A percentile compares a stretch with the other conserved stretches of the same genome.
These are phyloP conservation scores for Mucor racemosus DNA, from an alignment of 371 early-diverging fungal genomes.

Conservation along the genomic window DNA sequence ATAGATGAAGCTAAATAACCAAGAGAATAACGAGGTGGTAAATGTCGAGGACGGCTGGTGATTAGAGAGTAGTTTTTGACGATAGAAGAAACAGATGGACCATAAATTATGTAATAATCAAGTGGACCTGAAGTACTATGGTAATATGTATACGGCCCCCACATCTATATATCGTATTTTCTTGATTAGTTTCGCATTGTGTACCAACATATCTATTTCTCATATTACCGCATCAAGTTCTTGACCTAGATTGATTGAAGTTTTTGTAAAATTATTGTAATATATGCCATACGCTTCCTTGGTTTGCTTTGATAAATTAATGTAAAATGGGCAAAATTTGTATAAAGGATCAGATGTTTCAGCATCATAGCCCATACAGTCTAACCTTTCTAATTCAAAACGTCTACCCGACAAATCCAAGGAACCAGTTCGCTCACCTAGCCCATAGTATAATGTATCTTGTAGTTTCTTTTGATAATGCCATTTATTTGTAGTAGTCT, in stretches of 20 bases:
- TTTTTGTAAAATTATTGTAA: constrained; percentile 54
- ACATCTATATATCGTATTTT: constrained; percentile 42
- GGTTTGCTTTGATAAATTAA: constrained; percentile 42
- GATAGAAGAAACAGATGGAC: constrained; percentile 50
- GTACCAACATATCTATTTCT: neutral
- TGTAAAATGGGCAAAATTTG: constrained; percentile 62
- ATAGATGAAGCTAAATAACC: constrained; percentile 69
- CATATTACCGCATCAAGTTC: constrained; percentile 47
- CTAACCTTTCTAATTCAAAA: constrained; percentile 55
- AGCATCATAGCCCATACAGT: constrained; percentile 65
- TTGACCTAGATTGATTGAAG: constrained; percentile 56
- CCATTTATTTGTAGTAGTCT: constrained; percentile 27
- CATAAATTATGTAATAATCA: constrained; percentile 63
- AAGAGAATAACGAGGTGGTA: constrained; percentile 58
- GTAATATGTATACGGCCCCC: constrained; percentile 58
- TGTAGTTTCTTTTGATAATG: constrained; percentile 40
- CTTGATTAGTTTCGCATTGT: neutral
- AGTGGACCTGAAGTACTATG: constrained; percentile 41
- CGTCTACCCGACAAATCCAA: constrained; percentile 53
- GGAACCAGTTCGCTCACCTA: constrained; percentile 60
- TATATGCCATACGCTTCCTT: constrained; percentile 56
- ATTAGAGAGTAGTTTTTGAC: constrained; percentile 44
- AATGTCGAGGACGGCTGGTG: constrained; percentile 48
- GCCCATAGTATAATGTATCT: constrained; percentile 49
- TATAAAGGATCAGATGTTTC: constrained; percentile 62